Evolutionary conservation across 805 yeast genomes (phyloP).

Genomic region (Ogataea methanolica): DNA sequence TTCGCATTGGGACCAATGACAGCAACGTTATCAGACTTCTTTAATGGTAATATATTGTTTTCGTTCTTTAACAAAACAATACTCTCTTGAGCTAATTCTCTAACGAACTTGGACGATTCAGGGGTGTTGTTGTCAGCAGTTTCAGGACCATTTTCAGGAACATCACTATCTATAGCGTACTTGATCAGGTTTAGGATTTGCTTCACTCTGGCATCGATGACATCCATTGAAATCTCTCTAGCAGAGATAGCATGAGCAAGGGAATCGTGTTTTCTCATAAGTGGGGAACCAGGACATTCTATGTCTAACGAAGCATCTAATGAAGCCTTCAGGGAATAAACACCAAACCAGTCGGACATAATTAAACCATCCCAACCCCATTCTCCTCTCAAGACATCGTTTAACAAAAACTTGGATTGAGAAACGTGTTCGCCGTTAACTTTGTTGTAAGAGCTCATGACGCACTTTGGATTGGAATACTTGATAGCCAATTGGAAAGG

Average conservation of each 20-base stretch:
- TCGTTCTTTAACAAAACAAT: slow-evolving; percentile 57
- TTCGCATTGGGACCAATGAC: slow-evolving; percentile 59
- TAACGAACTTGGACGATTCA: slow-evolving; percentile 39
- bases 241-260: slow-evolving; percentile 37
- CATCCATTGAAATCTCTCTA: slow-evolving; percentile 36
- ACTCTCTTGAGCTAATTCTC: slow-evolving; percentile 45
- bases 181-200: slow-evolving; percentile 44
- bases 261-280: slow-evolving; percentile 37
- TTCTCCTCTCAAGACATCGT: slow-evolving; percentile 46
- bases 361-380: slow-evolving; percentile 54
- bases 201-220: slow-evolving; percentile 45
- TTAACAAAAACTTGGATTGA: slow-evolving; percentile 38
- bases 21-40: slow-evolving; percentile 36
- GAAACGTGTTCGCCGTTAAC: slow-evolving; percentile 58
- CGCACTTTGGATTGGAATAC: slow-evolving; percentile 45
- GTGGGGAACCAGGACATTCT: slow-evolving; percentile 65
- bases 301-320: slow-evolving; percentile 54
- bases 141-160: slow-evolving; percentile 38
- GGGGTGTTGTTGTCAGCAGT: slow-evolving; percentile 38
- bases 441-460: slow-evolving; percentile 62
- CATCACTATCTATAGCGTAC: slow-evolving; percentile 35
- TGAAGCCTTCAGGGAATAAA: slow-evolving; percentile 42
- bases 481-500: slow-evolving; percentile 60
- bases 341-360: slow-evolving; percentile 66
- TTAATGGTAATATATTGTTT: slow-evolving; percentile 40